A percentile compares a stretch with the other conserved stretches of the same genome.
These are phyloP conservation scores for Afroboletus lepidellus DNA, from an alignment of 1,284 basidiomycete genomes.

Conservation along the genomic window DNA sequence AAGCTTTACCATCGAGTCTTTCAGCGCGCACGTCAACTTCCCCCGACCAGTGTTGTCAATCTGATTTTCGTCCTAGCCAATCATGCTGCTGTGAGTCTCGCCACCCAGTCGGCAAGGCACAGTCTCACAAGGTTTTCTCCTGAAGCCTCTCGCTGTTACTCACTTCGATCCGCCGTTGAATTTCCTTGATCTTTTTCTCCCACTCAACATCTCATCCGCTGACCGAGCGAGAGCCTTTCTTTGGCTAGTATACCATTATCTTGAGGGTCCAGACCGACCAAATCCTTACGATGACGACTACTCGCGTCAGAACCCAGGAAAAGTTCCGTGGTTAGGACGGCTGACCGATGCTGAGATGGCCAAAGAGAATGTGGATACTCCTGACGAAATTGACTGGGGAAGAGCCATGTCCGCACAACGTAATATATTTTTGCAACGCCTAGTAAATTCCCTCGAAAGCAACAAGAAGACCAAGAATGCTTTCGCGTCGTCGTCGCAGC, in stretches of 20 bases:
- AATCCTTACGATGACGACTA: slow-evolving; percentile 70
- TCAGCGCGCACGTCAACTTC: slow-evolving; percentile 57
- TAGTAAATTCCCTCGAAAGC: slow-evolving; percentile 47
- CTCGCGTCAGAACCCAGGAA: slow-evolving; percentile 47
- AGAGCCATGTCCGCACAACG: slow-evolving; percentile 63
- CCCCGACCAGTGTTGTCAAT: slow-evolving; percentile 79
- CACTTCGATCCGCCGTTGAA: slow-evolving; percentile 77
- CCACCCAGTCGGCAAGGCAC: background rate
- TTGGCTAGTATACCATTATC: slow-evolving; percentile 76
- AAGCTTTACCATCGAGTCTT: slow-evolving; percentile 8
- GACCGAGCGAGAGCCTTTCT: slow-evolving; percentile 76
- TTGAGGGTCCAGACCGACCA: slow-evolving; percentile 54
- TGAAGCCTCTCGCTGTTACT: slow-evolving; percentile 61
- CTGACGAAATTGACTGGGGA: slow-evolving; percentile 67
- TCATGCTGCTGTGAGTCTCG: slow-evolving; percentile 57
- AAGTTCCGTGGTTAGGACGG: slow-evolving; percentile 53
- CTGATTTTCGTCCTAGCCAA: slow-evolving; percentile 62
- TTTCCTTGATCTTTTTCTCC: slow-evolving; percentile 80
- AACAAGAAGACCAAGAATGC: slow-evolving; percentile 47
- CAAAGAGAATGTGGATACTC: slow-evolving; percentile 66
- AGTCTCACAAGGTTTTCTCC: slow-evolving; percentile 9
- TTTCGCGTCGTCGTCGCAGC: slow-evolving; percentile 21
- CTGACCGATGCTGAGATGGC: slow-evolving; percentile 49
- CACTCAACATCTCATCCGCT: slow-evolving; percentile 64
- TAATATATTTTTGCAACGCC: slow-evolving; percentile 60